Conservation (phyloP, 305 asterid species). For the Stenogyne calaminthoides region DNA sequence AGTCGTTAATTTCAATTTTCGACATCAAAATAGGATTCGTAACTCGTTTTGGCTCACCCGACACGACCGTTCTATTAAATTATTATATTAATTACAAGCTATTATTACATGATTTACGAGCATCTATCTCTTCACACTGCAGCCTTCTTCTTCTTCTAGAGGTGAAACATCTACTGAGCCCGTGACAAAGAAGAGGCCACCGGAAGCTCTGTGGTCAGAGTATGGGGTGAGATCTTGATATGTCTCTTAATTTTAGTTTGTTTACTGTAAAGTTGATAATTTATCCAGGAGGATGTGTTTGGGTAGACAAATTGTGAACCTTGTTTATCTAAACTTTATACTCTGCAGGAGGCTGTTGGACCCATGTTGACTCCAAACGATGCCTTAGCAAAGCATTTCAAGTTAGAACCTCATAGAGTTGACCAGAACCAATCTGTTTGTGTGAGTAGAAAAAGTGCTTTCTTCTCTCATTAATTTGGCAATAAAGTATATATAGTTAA, state of each 20-base stretch:
- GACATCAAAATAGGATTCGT: too few relatives aligned
- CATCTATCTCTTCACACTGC: slow-evolving; percentile 41
- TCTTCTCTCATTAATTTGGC: slow-evolving; percentile 21
- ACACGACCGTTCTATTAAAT: neutral
- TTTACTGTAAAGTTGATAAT: slow-evolving; percentile 5
- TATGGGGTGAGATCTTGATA: slow-evolving; percentile 45
- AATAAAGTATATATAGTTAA: slow-evolving; percentile 1
- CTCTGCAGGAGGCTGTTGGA: slow-evolving; percentile 52
- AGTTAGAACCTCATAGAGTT: slow-evolving; percentile 47
- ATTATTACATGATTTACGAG: slow-evolving; percentile 14
- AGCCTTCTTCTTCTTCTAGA: slow-evolving; percentile 59
- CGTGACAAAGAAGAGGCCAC: slow-evolving; percentile 63
- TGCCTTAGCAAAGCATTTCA: slow-evolving; percentile 46
- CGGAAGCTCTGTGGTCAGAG: slow-evolving; percentile 60
- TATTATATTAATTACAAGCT: slow-evolving; percentile 11
- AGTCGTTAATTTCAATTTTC: too few relatives aligned
- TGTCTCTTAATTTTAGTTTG: neutral
- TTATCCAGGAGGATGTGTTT: neutral
- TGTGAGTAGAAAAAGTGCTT: slow-evolving; percentile 40
- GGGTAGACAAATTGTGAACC: neutral
- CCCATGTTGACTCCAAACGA: slow-evolving; percentile 40
- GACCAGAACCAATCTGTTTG: slow-evolving; percentile 47
- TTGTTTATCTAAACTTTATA: slow-evolving; percentile 19
- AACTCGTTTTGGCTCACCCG: too few relatives aligned
- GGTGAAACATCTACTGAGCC: slow-evolving; percentile 68